Evolutionary conservation across 1,284 basidiomycete species (phyloP).

Genomic region (Sporisorium sorghi): DNA sequence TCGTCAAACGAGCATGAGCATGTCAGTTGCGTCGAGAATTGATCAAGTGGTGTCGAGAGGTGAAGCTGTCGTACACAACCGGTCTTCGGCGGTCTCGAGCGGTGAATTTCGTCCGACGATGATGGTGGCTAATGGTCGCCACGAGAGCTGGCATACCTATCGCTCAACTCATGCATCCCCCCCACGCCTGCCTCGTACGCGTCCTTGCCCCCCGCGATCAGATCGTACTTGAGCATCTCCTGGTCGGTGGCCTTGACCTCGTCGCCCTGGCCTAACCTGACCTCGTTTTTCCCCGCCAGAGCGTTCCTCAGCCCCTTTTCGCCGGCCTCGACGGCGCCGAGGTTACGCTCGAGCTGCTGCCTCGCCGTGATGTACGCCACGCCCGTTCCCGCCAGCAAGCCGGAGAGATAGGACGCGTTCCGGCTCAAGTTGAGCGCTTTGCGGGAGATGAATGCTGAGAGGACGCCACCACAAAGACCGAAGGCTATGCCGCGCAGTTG

Average conservation of each 20-base stretch:
- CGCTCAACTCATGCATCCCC: constrained; percentile 39
- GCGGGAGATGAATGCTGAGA: constrained; percentile 45
- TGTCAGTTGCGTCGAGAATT: too few species aligned
- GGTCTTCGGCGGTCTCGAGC: too few species aligned
- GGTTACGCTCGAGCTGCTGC: constrained; percentile 44
- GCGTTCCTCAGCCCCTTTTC: constrained; percentile 27
- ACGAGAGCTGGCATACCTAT: constrained; percentile 36
- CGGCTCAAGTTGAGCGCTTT: constrained; percentile 35
- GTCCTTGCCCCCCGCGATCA: constrained; percentile 19
- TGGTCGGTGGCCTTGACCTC: constrained; percentile 28
- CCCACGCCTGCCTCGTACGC: constrained; percentile 38
- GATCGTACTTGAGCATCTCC: constrained; percentile 50
- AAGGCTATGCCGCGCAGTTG: constrained; percentile 41
- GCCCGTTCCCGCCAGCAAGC: constrained; percentile 44
- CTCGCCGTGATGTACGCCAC: constrained; percentile 50
- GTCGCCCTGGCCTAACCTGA: neutral
- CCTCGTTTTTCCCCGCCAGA: constrained; percentile 1
- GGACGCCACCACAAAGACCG: constrained; percentile 41
- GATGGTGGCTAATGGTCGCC: constrained; percentile 41
- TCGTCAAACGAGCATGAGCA: too few species aligned
- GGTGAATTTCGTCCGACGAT: too few species aligned
- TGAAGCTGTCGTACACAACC: too few species aligned
- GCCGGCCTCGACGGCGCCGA: constrained; percentile 31
- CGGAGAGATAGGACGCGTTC: constrained; percentile 45
- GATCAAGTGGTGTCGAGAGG: too few species aligned